Conservation (phyloP, 345 rosid species). For the Brassica rapa region DNA sequence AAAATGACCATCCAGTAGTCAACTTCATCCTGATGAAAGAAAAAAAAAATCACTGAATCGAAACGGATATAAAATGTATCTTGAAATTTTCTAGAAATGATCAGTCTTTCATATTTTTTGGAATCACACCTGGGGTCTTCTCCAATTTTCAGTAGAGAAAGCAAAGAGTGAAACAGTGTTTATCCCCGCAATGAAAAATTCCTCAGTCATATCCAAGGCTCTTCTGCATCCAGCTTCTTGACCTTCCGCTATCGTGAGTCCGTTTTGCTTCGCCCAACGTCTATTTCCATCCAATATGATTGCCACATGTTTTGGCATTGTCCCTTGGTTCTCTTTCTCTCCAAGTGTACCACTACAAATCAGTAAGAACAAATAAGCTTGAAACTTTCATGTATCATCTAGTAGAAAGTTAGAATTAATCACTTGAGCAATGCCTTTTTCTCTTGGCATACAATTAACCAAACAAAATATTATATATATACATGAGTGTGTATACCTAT, state of each 20-base stretch:
- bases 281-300: constrained; percentile 72
- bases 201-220: constrained; percentile 39
- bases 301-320: constrained; percentile 67
- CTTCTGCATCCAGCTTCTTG: constrained; percentile 57
- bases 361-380: neutral
- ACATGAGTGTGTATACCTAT: too few relatives aligned
- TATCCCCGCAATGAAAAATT: constrained; percentile 48
- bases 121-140: constrained; percentile 57
- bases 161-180: constrained; percentile 67
- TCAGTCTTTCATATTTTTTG: neutral
- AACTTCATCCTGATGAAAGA: constrained; percentile 56
- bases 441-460: neutral
- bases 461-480: too few relatives aligned
- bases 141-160: constrained; percentile 70
- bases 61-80: neutral
- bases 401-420: neutral
- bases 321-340: constrained; percentile 35
- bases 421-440: neutral
- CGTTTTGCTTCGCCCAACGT: constrained; percentile 59
- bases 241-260: constrained; percentile 46
- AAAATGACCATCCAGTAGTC: constrained; percentile 53
- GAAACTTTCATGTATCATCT: neutral
- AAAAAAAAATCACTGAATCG: neutral
- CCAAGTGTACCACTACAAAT: neutral
- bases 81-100: neutral